Evolutionary conservation across 2,329 filamentous ascomycete genomes (phyloP), one percentile per base, ranked within the genome.

Genomic region (Colletotrichum paranaense): DNA sequence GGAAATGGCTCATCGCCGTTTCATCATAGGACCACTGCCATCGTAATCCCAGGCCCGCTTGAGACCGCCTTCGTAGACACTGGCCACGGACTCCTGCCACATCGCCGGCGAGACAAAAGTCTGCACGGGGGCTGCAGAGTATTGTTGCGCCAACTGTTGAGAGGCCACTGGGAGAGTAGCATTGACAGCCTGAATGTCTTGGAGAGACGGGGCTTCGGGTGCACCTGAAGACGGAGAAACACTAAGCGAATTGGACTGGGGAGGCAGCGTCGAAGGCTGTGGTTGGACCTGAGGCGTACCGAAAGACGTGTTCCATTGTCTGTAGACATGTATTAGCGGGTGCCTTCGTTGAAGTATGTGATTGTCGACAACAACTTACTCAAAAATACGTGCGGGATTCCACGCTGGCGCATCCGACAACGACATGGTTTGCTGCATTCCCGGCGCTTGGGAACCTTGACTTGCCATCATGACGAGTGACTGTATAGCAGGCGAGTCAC

Each of bases 261-360:
- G 81, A 77, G 82, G 82, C 78, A 84, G 80, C 73, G 85, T 81
- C 70, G 79, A 79, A 74, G 82, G 81, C 75, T 84, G 82, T 75
- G 85, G 79, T 78, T 87, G 85, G 78, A 84, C 82, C 76, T 85
- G 83, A 73, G 90, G 91, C 82, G 92, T 94, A 87, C 95, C 94
- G 85, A 98, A 98, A 76, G 96, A 95, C 80, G 93, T 92, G 83
- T 97, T 95, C 95, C 96, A 98, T 87, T 98, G 95, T 82, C 95
- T 97, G 49, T 22, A 35, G 14, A 71, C 42, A 12, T 57, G 46
- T 42, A 67, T 78, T 74, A 80, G 74, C 57, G 35, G 57, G 9
- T 60, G 26, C 19, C 14, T 49, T 6, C 32, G 32, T 12, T 22
- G 16, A 42, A 12, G 32, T 46, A 6, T 24, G 8, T 14, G 3